Conservation (phyloP, 306 rosid species). For the Vigna radiata region DNA sequence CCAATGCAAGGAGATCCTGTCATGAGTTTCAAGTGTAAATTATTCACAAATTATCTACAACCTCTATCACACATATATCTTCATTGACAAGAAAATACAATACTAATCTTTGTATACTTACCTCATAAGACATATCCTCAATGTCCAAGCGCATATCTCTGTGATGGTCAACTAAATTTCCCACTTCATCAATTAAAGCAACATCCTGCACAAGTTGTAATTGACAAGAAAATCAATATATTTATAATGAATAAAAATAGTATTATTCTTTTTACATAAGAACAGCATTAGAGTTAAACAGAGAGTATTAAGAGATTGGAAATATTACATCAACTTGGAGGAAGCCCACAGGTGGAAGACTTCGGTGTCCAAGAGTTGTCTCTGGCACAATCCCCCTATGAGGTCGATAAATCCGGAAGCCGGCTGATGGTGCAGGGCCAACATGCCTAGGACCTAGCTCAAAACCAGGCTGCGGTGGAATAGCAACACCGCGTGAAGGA, state of each 20-base stretch:
- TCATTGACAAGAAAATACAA: constrained; percentile 14
- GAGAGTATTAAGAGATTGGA: constrained; percentile 7
- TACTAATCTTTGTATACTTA: constrained; percentile 44
- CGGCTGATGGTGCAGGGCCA: constrained; percentile 59
- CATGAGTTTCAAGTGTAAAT: constrained; percentile 39
- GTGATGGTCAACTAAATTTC: constrained; percentile 75
- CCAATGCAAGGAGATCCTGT: constrained; percentile 97
- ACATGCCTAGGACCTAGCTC: constrained; percentile 73
- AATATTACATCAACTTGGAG: constrained; percentile 79
- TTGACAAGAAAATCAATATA: constrained; percentile 28
- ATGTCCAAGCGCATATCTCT: constrained; percentile 97
- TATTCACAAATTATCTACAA: constrained; percentile 2
- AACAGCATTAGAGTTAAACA: constrained; percentile 6
- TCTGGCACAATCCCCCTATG: constrained; percentile 64
- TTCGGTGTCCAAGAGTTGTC: constrained; percentile 65
- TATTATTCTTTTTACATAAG: constrained; percentile 9
- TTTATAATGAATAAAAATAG: constrained; percentile 1
- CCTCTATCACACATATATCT: constrained; percentile 3
- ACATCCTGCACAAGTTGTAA: constrained; percentile 67
- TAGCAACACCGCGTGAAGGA: constrained; percentile 54
- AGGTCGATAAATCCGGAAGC: constrained; percentile 70
- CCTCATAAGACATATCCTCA: constrained; percentile 99
- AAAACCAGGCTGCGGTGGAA: constrained; percentile 63
- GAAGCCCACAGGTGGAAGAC: constrained; percentile 69
- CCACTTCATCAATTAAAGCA: constrained; percentile 78